Conservation (phyloP, 768 basidiomycete species). For the Collybia nuda region DNA sequence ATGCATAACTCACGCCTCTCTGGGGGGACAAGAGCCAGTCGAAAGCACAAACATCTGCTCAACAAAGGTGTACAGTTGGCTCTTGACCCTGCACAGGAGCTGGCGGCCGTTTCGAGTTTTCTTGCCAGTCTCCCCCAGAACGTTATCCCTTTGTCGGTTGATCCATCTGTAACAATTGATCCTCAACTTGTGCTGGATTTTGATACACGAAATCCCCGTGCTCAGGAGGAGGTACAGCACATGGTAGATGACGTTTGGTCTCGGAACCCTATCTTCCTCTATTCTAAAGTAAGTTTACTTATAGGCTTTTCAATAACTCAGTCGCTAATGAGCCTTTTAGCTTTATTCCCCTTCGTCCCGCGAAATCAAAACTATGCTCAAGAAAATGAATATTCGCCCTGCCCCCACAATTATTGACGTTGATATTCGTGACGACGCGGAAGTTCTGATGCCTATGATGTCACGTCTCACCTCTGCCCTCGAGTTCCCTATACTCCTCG, state of each 20-base stretch:
- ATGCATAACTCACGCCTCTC: slow-evolving; percentile 33
- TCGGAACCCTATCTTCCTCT: slow-evolving; percentile 73
- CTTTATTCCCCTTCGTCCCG: slow-evolving; percentile 63
- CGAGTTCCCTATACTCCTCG: slow-evolving; percentile 65
- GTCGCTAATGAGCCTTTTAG: slow-evolving; percentile 29
- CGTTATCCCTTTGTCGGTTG: slow-evolving; percentile 63
- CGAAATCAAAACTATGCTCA: slow-evolving; percentile 62
- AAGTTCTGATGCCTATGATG: slow-evolving; percentile 62
- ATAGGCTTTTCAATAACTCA: slow-evolving; percentile 3
- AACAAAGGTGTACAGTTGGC: slow-evolving; percentile 36
- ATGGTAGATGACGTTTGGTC: slow-evolving; percentile 71
- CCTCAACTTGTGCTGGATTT: slow-evolving; percentile 83
- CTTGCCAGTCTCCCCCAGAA: slow-evolving; percentile 75
- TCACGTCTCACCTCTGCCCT: slow-evolving; percentile 53
- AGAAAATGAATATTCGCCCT: slow-evolving; percentile 56
- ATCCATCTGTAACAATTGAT: slow-evolving; percentile 67
- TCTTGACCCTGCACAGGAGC: slow-evolving; percentile 58
- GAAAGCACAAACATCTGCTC: slow-evolving; percentile 17
- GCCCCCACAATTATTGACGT: slow-evolving; percentile 68
- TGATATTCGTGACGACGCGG: slow-evolving; percentile 70
- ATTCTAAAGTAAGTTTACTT: slow-evolving; percentile 54
- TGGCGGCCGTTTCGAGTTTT: slow-evolving; percentile 75
- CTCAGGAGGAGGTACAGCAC: slow-evolving; percentile 55
- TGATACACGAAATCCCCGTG: slow-evolving; percentile 66
- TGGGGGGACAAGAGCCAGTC: slow-evolving; percentile 15